These are phyloP conservation scores for Chalara sp. DNA, from an alignment of 2,329 filamentous ascomycete species.

Conservation along the genomic window DNA sequence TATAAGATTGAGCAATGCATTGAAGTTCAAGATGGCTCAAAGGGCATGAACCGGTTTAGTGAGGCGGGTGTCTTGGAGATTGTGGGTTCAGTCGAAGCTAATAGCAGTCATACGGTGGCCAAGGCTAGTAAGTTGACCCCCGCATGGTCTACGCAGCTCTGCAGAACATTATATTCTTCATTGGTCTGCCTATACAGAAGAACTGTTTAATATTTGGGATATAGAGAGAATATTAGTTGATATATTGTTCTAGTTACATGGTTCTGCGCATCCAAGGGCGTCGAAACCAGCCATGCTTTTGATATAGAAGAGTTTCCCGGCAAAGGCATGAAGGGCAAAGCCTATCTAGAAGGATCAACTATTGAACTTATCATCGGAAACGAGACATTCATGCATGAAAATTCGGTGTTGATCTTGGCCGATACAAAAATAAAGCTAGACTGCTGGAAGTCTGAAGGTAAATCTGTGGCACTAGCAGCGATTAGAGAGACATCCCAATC, in stretches of 20 bases:
- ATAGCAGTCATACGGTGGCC: conserved; percentile 69
- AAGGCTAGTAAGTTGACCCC: conserved; percentile 38
- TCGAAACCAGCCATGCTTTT: conserved; percentile 22
- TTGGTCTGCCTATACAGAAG: no score
- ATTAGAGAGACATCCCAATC: neutral
- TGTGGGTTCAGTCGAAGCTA: conserved; percentile 58
- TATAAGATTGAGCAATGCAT: conserved; percentile 4
- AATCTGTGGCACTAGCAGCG: conserved; percentile 50
- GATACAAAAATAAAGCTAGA: conserved; percentile 34
- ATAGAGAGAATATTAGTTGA: no score
- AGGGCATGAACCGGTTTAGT: neutral
- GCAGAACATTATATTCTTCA: no score
- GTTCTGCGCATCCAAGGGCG: no score
- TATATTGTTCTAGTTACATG: no score
- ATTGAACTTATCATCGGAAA: conserved; percentile 61
- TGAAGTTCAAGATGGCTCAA: neutral
- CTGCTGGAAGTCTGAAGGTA: conserved; percentile 55
- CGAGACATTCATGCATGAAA: conserved; percentile 57
- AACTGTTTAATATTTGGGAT: no score
- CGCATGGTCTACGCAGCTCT: no score
- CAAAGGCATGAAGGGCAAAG: conserved; percentile 56
- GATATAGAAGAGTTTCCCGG: conserved; percentile 62
- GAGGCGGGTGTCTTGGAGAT: conserved; percentile 39
- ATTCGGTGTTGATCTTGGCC: conserved; percentile 33
- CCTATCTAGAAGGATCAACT: neutral